Conservation (phyloP, 495 filamentous ascomycete species). For the Aspergillus sclerotiicarbonarius region DNA sequence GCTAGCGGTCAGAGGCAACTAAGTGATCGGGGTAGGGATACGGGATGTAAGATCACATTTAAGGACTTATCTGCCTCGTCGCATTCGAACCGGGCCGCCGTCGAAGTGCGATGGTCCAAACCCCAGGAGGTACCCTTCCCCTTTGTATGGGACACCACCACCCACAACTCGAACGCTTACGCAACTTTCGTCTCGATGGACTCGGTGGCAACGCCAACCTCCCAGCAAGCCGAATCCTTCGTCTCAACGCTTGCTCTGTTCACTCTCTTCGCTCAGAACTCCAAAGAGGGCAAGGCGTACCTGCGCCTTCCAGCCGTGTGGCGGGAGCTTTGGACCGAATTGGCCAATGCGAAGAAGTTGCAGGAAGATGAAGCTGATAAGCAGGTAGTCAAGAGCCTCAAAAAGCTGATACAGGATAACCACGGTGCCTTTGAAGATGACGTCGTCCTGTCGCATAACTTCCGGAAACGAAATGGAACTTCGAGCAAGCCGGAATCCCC, state of each 20-base stretch:
- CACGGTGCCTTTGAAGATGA: slow-evolving; percentile 59
- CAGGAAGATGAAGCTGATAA: slow-evolving; percentile 69
- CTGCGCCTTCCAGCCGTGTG: slow-evolving; percentile 73
- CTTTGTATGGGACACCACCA: slow-evolving; percentile 36
- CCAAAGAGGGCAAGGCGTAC: slow-evolving; percentile 82
- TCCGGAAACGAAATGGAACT: slow-evolving; percentile 60
- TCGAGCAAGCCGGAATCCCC: slow-evolving; percentile 45
- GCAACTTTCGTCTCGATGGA: slow-evolving; percentile 66
- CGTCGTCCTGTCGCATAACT: slow-evolving; percentile 67
- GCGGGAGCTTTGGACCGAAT: slow-evolving; percentile 83
- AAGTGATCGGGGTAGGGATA: slow-evolving; percentile 50
- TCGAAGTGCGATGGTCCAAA: slow-evolving; percentile 80
- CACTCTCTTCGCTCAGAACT: slow-evolving; percentile 68
- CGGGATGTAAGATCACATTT: slow-evolving; percentile 60
- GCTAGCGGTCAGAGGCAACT: slow-evolving; percentile 1
- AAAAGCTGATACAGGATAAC: slow-evolving; percentile 44
- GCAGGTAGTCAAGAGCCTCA: slow-evolving; percentile 51
- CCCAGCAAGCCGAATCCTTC: slow-evolving; percentile 80
- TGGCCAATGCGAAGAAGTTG: slow-evolving; percentile 65
- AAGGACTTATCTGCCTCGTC: slow-evolving; percentile 65
- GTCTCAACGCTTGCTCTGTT: slow-evolving; percentile 81
- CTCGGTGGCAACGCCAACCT: slow-evolving; percentile 68
- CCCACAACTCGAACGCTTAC: slow-evolving; percentile 42
- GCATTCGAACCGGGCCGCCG: slow-evolving; percentile 69
- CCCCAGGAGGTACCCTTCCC: slow-evolving; percentile 57